Conservation (phyloP, 352 stramenopile genomes). For the Globisporangium emineosum region DNA sequence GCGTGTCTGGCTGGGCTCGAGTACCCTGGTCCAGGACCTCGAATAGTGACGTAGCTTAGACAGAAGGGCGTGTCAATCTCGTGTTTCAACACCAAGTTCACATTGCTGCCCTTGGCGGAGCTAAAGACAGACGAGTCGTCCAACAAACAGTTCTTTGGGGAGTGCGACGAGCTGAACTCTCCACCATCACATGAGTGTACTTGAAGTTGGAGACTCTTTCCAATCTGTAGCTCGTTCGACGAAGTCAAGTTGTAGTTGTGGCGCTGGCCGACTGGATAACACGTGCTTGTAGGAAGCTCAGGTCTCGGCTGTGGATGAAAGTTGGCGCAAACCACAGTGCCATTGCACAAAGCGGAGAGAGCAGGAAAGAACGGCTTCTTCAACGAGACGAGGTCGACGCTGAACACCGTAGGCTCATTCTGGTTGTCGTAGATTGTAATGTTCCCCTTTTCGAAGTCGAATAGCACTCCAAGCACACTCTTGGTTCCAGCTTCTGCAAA, state of each 20-base stretch:
- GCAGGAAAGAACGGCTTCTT: constrained; percentile 49
- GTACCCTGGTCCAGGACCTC: constrained; percentile 73
- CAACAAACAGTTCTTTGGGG: constrained; percentile 60
- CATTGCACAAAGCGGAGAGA: constrained; percentile 70
- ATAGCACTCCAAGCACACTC: constrained; percentile 65
- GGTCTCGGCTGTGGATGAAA: constrained; percentile 58
- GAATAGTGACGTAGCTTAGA: constrained; percentile 65
- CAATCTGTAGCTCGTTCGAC: constrained; percentile 63
- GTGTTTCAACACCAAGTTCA: constrained; percentile 80
- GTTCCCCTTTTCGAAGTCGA: constrained; percentile 67
- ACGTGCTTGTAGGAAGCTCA: constrained; percentile 45
- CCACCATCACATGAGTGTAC: constrained; percentile 70
- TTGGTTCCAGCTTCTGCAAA: constrained; percentile 32
- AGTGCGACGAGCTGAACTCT: constrained; percentile 76
- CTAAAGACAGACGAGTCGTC: constrained; percentile 85
- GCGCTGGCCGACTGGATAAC: constrained; percentile 30
- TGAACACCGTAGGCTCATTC: constrained; percentile 36
- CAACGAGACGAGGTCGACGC: constrained; percentile 29
- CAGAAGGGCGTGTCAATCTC: constrained; percentile 80
- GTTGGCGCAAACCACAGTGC: constrained; percentile 53
- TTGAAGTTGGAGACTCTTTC: constrained; percentile 68
- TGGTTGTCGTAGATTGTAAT: constrained; percentile 51
- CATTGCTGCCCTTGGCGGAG: constrained; percentile 63
- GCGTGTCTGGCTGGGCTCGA: constrained; percentile 68
- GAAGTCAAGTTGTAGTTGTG: constrained; percentile 43